Percentiles rank a stretch among this genome's conserved stretches.
These are phyloP conservation scores for Penicillium canariense DNA, from an alignment of 495 filamentous ascomycete genomes.

Conservation along the genomic window DNA sequence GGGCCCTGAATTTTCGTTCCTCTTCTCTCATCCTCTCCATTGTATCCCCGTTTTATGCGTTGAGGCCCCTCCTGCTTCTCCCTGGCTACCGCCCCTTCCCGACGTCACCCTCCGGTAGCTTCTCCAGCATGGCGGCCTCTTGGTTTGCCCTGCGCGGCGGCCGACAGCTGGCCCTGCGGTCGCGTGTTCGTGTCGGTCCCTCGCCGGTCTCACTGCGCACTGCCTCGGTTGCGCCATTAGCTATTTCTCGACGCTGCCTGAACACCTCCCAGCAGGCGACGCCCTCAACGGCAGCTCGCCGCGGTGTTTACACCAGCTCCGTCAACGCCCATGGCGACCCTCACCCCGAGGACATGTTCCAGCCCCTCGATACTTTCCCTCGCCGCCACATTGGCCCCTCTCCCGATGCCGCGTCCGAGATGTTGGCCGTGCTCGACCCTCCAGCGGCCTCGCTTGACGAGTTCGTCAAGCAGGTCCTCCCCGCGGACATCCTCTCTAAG, in stretches of 20 bases:
- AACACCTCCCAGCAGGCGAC: constrained; percentile 27
- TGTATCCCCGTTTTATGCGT: constrained; percentile 14
- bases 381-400: constrained; percentile 94
- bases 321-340: constrained; percentile 42
- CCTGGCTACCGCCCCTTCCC: constrained; percentile 8
- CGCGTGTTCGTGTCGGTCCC: constrained; percentile 31
- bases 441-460: constrained; percentile 71
- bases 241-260: constrained; percentile 25
- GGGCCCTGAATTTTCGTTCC: constrained; percentile 30
- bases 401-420: constrained; percentile 63
- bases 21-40: constrained; percentile 31
- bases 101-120: constrained; percentile 18
- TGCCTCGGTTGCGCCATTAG: constrained; percentile 29
- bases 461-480: constrained; percentile 88
- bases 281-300: constrained; percentile 25
- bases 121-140: constrained; percentile 38
- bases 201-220: constrained; percentile 32
- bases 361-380: constrained; percentile 67
- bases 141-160: constrained; percentile 43
- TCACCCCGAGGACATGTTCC: constrained; percentile 44
- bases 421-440: constrained; percentile 80
- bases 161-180: constrained; percentile 42
- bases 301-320: constrained; percentile 43
- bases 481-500: constrained; percentile 74
- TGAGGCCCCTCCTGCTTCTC: constrained; percentile 6